These are phyloP conservation scores for Cerioporus squamosus DNA, from an alignment of 1,284 basidiomycete genomes.

Conservation along the genomic window DNA sequence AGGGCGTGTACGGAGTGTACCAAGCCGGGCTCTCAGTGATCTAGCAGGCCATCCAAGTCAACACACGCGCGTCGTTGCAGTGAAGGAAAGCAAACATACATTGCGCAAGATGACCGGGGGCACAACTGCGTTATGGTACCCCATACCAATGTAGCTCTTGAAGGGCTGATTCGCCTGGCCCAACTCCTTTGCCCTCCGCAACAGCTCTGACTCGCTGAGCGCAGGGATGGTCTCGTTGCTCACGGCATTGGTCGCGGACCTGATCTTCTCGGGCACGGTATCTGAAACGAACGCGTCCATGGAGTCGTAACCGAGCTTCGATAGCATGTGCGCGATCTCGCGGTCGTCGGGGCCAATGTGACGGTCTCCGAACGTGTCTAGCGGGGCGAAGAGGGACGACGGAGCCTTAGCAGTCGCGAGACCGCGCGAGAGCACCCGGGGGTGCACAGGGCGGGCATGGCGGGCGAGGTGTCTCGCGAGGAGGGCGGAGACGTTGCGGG, in stretches of 20 bases:
- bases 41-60: slow-evolving; percentile 42
- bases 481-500: slow-evolving; percentile 49
- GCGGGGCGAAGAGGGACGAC: slow-evolving; percentile 70
- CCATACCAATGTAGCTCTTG: slow-evolving; percentile 98
- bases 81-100: slow-evolving; percentile 46
- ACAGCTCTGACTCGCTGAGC: slow-evolving; percentile 88
- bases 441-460: slow-evolving; percentile 10
- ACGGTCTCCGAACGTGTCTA: slow-evolving; percentile 88
- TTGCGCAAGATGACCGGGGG: slow-evolving; percentile 94
- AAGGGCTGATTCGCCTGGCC: slow-evolving; percentile 81
- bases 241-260: slow-evolving; percentile 66
- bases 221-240: slow-evolving; percentile 73
- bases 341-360: slow-evolving; percentile 88
- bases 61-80: neutral
- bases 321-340: slow-evolving; percentile 82
- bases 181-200: slow-evolving; percentile 76
- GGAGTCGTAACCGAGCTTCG: slow-evolving; percentile 78
- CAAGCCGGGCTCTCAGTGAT: slow-evolving; percentile 96
- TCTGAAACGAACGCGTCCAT: slow-evolving; percentile 87
- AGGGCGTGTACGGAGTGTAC: slow-evolving; percentile 98
- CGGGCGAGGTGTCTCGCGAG: slow-evolving; percentile 20
- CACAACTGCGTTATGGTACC: slow-evolving; percentile 94
- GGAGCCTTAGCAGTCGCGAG: slow-evolving; percentile 66
- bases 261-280: slow-evolving; percentile 81
- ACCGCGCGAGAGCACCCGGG: slow-evolving; percentile 34